Evolutionary conservation across 805 yeast species (phyloP), one percentile per base, ranked within the genome.

Genomic region (Metschnikowia borealis): DNA sequence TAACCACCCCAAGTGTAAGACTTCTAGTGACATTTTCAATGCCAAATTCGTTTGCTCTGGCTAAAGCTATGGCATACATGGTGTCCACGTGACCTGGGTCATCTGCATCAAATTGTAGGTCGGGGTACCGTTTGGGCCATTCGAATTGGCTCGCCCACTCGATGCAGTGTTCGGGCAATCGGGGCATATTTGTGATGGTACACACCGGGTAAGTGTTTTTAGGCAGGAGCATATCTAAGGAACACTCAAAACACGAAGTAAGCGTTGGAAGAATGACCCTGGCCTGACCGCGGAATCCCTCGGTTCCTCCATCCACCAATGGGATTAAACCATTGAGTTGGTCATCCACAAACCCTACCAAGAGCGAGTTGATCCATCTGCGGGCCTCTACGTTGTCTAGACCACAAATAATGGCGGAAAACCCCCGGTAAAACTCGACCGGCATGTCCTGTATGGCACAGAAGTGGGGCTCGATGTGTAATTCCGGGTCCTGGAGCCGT

Each of bases 291-390:
- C 87, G 79, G 62, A 92, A 85, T 0, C 97, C 97, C 63, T 92
- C 98, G 0, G 96, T 87, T 2, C 97, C 99, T 3, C 97, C 97
- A 64, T 92, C 99, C 14, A 94, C 82, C 62, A 92, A 51, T 1
- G 78, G 78, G 2, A 73, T 65, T 15, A 73, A 49, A 15, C 61
- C 58, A 40, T 61, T 57, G 31, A 63, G 57, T 2, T 80, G 75
- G 0, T 65, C 18, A 44, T 78, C 82, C 3, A 87, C 89, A 54
- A 91, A 60, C 8, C 81, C 74, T 1, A 87, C 81, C 26, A 92
- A 66, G 13, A 81, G 68, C 6, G 77, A 75, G 66, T 92, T 92
- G 54, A 92, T 85, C 92, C 96, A 91, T 44, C 97, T 70, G 35
- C 99, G 74, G 0, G 98, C 97, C 60, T 85, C 92, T 5, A 94